phyloP scores from a whole-genome alignment of 2,329 filamentous ascomycete genomes.

The Botrytis porri region DNA sequence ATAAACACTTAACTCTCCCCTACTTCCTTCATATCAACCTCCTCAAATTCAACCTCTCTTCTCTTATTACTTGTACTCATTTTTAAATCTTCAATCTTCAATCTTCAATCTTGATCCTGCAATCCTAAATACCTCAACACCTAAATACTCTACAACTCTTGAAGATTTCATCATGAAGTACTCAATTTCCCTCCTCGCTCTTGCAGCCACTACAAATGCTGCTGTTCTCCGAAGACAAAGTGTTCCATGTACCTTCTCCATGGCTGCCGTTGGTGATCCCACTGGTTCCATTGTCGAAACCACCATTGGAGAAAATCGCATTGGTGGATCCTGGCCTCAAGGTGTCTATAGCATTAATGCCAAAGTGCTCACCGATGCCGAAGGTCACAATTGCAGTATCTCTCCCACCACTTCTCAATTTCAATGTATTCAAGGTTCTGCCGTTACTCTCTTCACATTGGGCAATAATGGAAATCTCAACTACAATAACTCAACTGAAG shows the following conservation, averaged over 20 bases:
- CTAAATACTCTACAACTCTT: neutral
- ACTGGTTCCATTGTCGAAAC: constrained; percentile 28
- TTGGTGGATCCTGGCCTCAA: constrained; percentile 30
- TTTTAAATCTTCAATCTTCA: constrained; percentile 3
- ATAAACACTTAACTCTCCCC: neutral
- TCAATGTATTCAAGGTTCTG: constrained; percentile 24
- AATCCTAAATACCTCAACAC: neutral
- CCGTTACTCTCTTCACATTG: constrained; percentile 9
- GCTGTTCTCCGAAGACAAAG: constrained; percentile 27
- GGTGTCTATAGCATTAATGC: constrained; percentile 29
- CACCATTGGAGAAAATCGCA: constrained; percentile 31
- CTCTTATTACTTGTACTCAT: neutral
- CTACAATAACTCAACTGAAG: constrained; percentile 22
- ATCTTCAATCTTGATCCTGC: neutral
- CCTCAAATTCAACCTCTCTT: neutral
- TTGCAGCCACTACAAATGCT: constrained; percentile 24
- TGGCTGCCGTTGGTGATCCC: constrained; percentile 29
- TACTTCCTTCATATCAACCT: neutral
- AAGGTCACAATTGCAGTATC: constrained; percentile 32
- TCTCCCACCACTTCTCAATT: constrained; percentile 29
- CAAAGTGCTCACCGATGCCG: constrained; percentile 27
- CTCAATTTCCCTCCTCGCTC: constrained; percentile 13
- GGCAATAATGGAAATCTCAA: constrained; percentile 28
- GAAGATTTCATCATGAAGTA: constrained; percentile 21
- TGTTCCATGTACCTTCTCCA: constrained; percentile 31